These are phyloP conservation scores for Cutaneotrichosporon sp. DNA, from an alignment of 1,284 basidiomycete species.

Conservation along the genomic window DNA sequence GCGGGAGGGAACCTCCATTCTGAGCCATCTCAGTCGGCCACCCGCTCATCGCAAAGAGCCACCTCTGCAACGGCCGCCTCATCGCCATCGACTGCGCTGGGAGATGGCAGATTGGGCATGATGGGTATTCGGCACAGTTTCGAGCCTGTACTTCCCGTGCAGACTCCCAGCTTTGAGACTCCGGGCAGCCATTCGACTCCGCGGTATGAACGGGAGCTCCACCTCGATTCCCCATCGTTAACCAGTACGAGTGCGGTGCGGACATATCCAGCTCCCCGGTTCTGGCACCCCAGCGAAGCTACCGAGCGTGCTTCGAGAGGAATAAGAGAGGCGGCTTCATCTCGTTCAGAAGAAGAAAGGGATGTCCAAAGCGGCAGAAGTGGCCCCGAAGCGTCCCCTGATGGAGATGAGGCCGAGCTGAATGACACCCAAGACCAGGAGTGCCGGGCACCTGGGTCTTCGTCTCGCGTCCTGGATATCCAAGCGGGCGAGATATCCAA, in stretches of 20 bases:
- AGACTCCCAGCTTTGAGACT: not conserved
- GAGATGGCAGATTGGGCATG: not conserved
- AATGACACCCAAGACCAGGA: not conserved
- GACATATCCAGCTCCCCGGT: not conserved
- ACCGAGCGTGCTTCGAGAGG: no score
- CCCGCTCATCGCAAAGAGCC: no score
- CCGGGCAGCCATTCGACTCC: not conserved
- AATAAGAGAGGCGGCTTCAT: no score
- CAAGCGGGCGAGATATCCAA: constrained; percentile 15
- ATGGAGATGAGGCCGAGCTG: not conserved
- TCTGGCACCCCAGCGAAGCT: constrained; percentile 1
- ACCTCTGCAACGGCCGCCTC: no score
- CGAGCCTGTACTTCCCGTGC: not conserved
- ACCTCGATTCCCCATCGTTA: not conserved
- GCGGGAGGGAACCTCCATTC: no score
- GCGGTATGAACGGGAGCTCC: not conserved
- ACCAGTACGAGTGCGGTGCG: not conserved
- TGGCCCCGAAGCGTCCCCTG: not conserved
- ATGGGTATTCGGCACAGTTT: not conserved
- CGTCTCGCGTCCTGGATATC: constrained; percentile 7
- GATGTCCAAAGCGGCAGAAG: no score
- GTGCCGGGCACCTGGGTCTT: not conserved
- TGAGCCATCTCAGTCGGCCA: no score
- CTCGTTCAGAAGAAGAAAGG: no score
- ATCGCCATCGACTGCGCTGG: not conserved